Evolutionary conservation across 2,329 filamentous ascomycete species (phyloP).

Genomic region (Sclerotinia spermophila): DNA sequence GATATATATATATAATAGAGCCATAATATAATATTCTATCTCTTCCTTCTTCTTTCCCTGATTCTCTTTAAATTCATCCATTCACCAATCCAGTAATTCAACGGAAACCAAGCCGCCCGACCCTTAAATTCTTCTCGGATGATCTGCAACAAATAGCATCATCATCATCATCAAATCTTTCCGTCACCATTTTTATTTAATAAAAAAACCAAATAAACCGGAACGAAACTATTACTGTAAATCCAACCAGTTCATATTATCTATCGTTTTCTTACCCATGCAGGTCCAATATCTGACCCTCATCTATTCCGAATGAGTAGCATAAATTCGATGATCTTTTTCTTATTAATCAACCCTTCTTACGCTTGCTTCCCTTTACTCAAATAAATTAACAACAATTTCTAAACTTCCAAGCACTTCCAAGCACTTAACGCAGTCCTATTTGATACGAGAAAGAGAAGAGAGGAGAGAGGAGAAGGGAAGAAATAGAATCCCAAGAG

Average conservation of each 20-base stretch:
- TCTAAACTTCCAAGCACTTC: background rate
- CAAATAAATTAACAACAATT: background rate
- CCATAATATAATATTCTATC: background rate
- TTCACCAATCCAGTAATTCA: background rate
- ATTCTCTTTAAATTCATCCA: background rate
- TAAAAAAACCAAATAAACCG: background rate
- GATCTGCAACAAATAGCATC: conserved; percentile 6
- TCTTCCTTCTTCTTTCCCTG: background rate
- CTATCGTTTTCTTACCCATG: background rate
- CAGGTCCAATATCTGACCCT: background rate
- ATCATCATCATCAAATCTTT: background rate
- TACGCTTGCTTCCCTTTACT: background rate
- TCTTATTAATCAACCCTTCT: background rate
- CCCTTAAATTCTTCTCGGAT: background rate
- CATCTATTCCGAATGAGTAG: background rate
- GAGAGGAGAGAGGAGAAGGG: background rate
- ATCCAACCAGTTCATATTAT: background rate
- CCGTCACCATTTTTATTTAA: background rate
- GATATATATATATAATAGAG: background rate
- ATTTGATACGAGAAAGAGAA: too few species aligned
- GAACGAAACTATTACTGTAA: background rate
- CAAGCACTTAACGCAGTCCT: background rate
- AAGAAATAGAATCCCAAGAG: too few species aligned
- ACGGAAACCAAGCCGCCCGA: background rate
- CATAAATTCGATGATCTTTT: background rate